A percentile compares a stretch with the other conserved stretches of the same genome.
phyloP scores from a whole-genome alignment of 257 asterid genomes.

The Nicotiana attenuata region DNA sequence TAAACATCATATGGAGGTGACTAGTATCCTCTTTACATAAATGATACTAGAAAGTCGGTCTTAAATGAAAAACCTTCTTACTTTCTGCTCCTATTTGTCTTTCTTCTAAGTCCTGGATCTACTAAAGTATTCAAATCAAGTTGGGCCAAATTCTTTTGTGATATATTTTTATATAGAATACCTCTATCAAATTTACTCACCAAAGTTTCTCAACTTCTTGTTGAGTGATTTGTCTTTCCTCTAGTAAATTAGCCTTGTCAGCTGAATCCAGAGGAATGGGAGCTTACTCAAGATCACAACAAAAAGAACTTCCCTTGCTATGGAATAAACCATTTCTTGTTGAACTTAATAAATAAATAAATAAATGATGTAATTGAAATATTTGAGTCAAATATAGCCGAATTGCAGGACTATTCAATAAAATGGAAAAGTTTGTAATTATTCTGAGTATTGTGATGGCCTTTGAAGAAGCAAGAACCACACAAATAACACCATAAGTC shows the following conservation, averaged over 20 bases:
- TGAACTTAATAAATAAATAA: no score
- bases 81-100: no score
- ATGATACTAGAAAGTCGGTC: no score
- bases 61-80: no score
- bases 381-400: slow-evolving; percentile 17
- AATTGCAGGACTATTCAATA: background rate
- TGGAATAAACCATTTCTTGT: background rate
- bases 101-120: no score
- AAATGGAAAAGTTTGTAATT: background rate
- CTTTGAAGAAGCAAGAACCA: background rate
- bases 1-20: no score
- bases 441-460: background rate
- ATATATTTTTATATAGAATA: background rate
- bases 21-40: no score
- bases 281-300: background rate
- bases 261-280: no score
- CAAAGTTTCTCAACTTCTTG: background rate
- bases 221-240: background rate
- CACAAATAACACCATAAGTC: background rate
- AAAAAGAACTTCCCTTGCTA: background rate
- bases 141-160: background rate
- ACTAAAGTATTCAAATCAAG: background rate
- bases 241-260: background rate
- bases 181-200: background rate
- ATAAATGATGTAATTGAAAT: no score